Evolutionary conservation across 805 yeast species (phyloP).

Genomic region (Saccharomycopsis javanensis): DNA sequence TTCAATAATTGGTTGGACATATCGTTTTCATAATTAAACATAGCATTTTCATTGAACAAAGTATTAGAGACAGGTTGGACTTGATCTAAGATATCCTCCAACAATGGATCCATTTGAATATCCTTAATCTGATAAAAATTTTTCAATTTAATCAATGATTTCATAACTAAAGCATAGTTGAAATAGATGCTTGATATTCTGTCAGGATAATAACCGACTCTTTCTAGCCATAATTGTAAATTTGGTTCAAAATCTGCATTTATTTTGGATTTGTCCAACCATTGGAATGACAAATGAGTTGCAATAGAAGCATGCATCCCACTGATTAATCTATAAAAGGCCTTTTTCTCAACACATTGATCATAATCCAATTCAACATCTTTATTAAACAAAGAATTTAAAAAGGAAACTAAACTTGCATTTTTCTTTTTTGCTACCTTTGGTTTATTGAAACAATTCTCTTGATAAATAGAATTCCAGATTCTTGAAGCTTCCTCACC

Average conservation of each 20-base stretch:
- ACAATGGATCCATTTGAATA: conserved; percentile 39
- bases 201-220: conserved; percentile 87
- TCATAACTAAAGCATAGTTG: conserved; percentile 80
- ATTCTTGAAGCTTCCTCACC: conserved; percentile 87
- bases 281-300: conserved; percentile 84
- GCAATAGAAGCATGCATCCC: conserved; percentile 96
- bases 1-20: conserved; percentile 43
- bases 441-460: conserved; percentile 67
- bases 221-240: conserved; percentile 67
- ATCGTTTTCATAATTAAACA: conserved; percentile 37
- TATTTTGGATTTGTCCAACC: conserved; percentile 42
- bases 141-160: conserved; percentile 64
- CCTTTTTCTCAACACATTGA: conserved; percentile 75
- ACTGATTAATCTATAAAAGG: conserved; percentile 75
- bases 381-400: conserved; percentile 22
- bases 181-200: conserved; percentile 83
- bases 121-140: conserved; percentile 36
- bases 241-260: conserved; percentile 82
- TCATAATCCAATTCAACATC: conserved; percentile 28
- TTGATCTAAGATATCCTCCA: conserved; percentile 32
- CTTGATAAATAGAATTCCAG: conserved; percentile 88
- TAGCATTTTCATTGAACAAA: conserved; percentile 41
- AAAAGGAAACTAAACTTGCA: conserved; percentile 4
- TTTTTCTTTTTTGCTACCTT: conserved; percentile 1
- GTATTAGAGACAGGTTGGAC: conserved; percentile 25